These are phyloP conservation scores for Arthrobotrys conoides DNA, from an alignment of 2,329 filamentous ascomycete species.

Conservation along the genomic window DNA sequence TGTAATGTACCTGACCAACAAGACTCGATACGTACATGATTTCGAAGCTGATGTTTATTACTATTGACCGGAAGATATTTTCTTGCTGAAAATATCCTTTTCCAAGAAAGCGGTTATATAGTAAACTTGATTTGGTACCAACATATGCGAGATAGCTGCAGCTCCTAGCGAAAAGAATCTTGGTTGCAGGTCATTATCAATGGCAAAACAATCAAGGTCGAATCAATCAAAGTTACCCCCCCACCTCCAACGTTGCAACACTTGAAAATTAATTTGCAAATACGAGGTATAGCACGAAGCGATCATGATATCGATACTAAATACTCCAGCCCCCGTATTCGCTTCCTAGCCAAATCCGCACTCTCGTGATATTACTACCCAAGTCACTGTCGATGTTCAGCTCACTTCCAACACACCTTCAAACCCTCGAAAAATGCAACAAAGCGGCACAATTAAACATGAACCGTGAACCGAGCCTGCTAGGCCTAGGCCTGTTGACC, in stretches of 20 bases:
- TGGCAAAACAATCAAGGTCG: neutral
- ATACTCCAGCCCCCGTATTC: neutral
- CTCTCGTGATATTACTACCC: constrained; percentile 5
- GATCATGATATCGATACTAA: neutral
- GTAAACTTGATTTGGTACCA: constrained; percentile 22
- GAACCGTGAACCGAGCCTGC: neutral
- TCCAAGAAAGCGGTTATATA: constrained; percentile 2
- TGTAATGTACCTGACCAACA: constrained; percentile 9
- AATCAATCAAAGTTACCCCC: neutral
- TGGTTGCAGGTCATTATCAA: constrained; percentile 13
- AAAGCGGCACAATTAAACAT: constrained; percentile 4
- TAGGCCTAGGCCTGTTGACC: neutral
- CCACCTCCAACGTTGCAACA: constrained; percentile 29
- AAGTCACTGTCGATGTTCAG: constrained; percentile 2
- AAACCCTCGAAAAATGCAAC: constrained; percentile 31
- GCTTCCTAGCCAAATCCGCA: constrained; percentile 5
- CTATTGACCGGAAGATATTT: too few relatives aligned
- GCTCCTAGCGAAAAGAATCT: constrained; percentile 3
- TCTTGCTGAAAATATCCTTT: neutral
- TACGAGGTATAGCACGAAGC: constrained; percentile 5
- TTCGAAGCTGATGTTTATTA: neutral
- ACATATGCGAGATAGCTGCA: constrained; percentile 24
- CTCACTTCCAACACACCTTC: constrained; percentile 25
- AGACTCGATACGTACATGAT: neutral
- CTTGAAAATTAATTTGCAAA: neutral